These are phyloP conservation scores for Bryopsis sp. DNA, from an alignment of 139 green algal genomes.

Conservation along the genomic window DNA sequence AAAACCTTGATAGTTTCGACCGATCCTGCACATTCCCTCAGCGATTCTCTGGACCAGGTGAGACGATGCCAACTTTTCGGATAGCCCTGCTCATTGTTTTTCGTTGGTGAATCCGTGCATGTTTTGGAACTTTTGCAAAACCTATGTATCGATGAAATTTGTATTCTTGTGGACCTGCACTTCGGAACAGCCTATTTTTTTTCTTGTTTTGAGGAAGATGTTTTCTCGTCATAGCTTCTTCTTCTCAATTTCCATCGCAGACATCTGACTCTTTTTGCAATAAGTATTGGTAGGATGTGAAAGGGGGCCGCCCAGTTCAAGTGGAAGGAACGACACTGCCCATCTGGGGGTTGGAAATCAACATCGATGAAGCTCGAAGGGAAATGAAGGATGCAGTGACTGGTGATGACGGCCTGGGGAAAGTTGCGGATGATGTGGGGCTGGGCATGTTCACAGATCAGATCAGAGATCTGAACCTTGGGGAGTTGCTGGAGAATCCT, in stretches of 20 bases:
- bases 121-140: background rate
- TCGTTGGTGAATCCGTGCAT: background rate
- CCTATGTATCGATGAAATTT: too few relatives aligned
- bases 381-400: constrained; percentile 48
- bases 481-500: constrained; percentile 93
- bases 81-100: background rate
- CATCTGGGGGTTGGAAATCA: constrained; percentile 83
- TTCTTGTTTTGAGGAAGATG: too few relatives aligned
- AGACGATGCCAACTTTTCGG: background rate
- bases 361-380: constrained; percentile 54
- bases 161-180: background rate
- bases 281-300: too few relatives aligned
- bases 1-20: constrained; percentile 93
- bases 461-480: constrained; percentile 72
- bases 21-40: constrained; percentile 95
- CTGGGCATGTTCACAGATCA: constrained; percentile 63
- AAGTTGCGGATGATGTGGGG: constrained; percentile 54
- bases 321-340: constrained; percentile 56
- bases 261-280: too few relatives aligned
- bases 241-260: background rate
- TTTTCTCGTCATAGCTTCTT: too few relatives aligned
- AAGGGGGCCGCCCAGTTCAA: constrained; percentile 69
- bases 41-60: constrained; percentile 85
- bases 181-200: too few relatives aligned
- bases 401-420: constrained; percentile 37